These are phyloP conservation scores for Sisymbrium altissimum DNA, from an alignment of 345 rosid species.

Conservation along the genomic window DNA sequence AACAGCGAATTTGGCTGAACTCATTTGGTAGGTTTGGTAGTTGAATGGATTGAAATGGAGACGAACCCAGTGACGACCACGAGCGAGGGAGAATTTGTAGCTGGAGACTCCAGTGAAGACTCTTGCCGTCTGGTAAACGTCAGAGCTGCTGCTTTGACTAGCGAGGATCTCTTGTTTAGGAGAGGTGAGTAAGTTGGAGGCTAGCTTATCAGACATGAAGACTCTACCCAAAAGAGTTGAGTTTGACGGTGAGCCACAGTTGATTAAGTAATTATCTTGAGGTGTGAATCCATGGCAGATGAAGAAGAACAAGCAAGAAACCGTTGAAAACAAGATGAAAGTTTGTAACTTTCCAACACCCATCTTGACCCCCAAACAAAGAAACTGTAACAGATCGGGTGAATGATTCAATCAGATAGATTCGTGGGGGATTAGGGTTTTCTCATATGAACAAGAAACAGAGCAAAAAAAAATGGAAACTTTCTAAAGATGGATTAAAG, in stretches of 20 bases:
- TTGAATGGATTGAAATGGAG: slow-evolving; percentile 76
- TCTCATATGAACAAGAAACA: neutral
- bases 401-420: neutral
- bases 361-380: slow-evolving; percentile 34
- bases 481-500: neutral
- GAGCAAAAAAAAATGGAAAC: neutral
- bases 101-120: slow-evolving; percentile 54
- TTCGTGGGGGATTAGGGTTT: neutral
- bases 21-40: slow-evolving; percentile 51
- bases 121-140: slow-evolving; percentile 72
- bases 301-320: slow-evolving; percentile 43
- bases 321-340: slow-evolving; percentile 39
- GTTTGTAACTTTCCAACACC: slow-evolving; percentile 21
- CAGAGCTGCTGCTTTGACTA: slow-evolving; percentile 14
- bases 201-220: slow-evolving; percentile 63
- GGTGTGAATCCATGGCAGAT: slow-evolving; percentile 65
- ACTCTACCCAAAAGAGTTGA: slow-evolving; percentile 50
- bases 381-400: neutral
- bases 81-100: slow-evolving; percentile 59
- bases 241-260: slow-evolving; percentile 75
- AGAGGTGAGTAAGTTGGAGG: slow-evolving; percentile 56
- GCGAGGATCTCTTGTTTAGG: slow-evolving; percentile 47
- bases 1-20: slow-evolving; percentile 54
- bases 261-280: slow-evolving; percentile 65
- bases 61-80: slow-evolving; percentile 94